Conservation (phyloP, 2,329 filamentous ascomycete species). For the Amauroascus niger region DNA sequence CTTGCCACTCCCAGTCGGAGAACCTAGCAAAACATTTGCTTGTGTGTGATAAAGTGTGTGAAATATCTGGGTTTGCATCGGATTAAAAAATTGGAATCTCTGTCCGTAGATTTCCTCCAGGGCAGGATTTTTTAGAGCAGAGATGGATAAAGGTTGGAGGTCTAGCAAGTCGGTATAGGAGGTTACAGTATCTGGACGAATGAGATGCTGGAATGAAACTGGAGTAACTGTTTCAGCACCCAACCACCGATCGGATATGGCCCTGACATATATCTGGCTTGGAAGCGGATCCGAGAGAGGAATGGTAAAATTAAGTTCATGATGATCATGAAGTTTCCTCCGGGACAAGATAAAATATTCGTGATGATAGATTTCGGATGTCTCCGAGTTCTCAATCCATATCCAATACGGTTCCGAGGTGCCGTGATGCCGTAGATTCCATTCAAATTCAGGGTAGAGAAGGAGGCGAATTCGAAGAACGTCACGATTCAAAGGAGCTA, state of each 20-base stretch:
- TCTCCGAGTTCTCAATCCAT: constrained; percentile 98
- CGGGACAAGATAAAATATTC: constrained; percentile 91
- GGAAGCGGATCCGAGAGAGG: constrained; percentile 86
- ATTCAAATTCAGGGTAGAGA: constrained; percentile 79
- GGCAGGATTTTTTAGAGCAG: constrained; percentile 74
- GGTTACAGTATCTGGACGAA: constrained; percentile 92
- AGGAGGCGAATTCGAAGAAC: constrained; percentile 83
- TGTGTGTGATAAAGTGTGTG: constrained; percentile 89
- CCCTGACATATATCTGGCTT: constrained; percentile 89
- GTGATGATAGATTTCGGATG: constrained; percentile 93
- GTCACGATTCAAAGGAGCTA: constrained; percentile 88
- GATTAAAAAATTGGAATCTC: constrained; percentile 94
- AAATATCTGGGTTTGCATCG: constrained; percentile 98
- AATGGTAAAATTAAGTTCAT: constrained; percentile 96
- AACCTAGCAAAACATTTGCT: constrained; percentile 86
- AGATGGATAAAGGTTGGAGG: constrained; percentile 77
- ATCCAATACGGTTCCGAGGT: constrained; percentile 95
- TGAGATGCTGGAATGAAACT: constrained; percentile 95
- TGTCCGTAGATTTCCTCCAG: constrained; percentile 82
- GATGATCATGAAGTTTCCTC: constrained; percentile 86
- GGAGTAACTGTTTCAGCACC: constrained; percentile 92
- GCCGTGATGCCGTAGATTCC: constrained; percentile 91
- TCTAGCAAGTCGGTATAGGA: constrained; percentile 92
- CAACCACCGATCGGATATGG: constrained; percentile 90
- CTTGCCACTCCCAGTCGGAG: constrained; percentile 94